phyloP scores from a whole-genome alignment of 1,284 basidiomycete species.

The Heterobasidion irregulare region DNA sequence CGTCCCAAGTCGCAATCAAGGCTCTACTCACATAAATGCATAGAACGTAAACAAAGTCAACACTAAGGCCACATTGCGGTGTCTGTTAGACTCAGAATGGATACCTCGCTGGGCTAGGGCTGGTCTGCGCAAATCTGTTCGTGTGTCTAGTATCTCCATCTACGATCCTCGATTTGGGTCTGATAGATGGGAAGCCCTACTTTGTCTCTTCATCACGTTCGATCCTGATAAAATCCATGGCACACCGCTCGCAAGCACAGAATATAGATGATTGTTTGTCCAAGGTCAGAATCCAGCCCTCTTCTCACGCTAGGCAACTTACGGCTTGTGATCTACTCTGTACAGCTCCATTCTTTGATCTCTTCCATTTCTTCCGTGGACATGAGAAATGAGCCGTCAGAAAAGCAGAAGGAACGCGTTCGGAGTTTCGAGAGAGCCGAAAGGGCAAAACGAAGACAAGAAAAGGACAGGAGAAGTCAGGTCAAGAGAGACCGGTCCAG shows the following conservation, averaged over 20 bases:
- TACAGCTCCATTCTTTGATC: constrained; percentile 49
- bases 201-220: constrained; percentile 60
- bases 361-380: constrained; percentile 34
- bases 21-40: neutral
- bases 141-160: constrained; percentile 11
- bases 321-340: neutral
- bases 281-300: constrained; percentile 40
- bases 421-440: constrained; percentile 34
- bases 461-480: constrained; percentile 44
- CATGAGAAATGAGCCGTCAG: constrained; percentile 47
- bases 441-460: constrained; percentile 33
- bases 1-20: neutral
- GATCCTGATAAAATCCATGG: constrained; percentile 57
- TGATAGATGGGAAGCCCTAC: constrained; percentile 35
- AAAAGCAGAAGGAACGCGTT: constrained; percentile 48
- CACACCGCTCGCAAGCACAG: constrained; percentile 64
- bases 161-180: neutral
- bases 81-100: constrained; percentile 48
- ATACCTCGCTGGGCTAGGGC: constrained; percentile 60
- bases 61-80: constrained; percentile 63
- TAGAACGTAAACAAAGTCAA: constrained; percentile 82
- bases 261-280: constrained; percentile 64
- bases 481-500: constrained; percentile 29
- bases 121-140: constrained; percentile 42
- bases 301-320: constrained; percentile 9